phyloP scores from a whole-genome alignment of 2,329 filamentous ascomycete species.

The Fusarium floridanum region DNA sequence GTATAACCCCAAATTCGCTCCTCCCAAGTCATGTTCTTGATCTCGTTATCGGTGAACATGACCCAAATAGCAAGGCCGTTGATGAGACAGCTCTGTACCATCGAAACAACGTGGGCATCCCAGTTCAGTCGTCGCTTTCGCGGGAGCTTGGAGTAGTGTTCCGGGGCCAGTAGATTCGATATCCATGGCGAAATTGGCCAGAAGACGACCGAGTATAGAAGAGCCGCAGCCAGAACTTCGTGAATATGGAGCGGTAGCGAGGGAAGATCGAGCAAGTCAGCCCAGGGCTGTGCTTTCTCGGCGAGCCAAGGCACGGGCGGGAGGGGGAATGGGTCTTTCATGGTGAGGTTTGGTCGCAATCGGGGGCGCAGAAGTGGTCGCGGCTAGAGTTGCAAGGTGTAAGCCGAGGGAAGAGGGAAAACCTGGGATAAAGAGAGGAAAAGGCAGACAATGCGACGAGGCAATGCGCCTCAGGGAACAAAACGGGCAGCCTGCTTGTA shows the following conservation, averaged over 20 bases:
- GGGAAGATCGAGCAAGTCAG: conserved; percentile 71
- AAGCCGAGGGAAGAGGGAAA: neutral
- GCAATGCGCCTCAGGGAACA: conserved; percentile 16
- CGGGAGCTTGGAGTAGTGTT: conserved; percentile 73
- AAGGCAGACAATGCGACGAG: conserved; percentile 7
- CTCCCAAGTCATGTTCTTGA: conserved; percentile 73
- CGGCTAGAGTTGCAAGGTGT: neutral
- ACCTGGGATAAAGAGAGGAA: conserved; percentile 3
- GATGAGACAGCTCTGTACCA: conserved; percentile 81
- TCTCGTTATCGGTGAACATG: conserved; percentile 76
- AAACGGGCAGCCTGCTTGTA: conserved; percentile 6
- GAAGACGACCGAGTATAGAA: conserved; percentile 78
- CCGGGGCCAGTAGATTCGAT: conserved; percentile 72
- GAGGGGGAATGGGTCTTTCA: conserved; percentile 81
- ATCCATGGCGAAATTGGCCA: conserved; percentile 75
- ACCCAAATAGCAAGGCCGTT: conserved; percentile 80
- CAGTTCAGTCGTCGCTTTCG: conserved; percentile 79
- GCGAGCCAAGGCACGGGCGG: conserved; percentile 69
- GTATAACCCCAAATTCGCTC: conserved; percentile 84
- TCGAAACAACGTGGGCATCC: conserved; percentile 89
- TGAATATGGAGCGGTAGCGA: conserved; percentile 83
- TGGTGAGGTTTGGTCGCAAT: conserved; percentile 51
- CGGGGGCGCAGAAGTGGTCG: neutral
- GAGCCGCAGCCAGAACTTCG: conserved; percentile 76
- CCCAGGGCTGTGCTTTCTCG: conserved; percentile 71